phyloP scores from a whole-genome alignment of 176 grass and related monocot genomes.

The Oryza coarctata region DNA sequence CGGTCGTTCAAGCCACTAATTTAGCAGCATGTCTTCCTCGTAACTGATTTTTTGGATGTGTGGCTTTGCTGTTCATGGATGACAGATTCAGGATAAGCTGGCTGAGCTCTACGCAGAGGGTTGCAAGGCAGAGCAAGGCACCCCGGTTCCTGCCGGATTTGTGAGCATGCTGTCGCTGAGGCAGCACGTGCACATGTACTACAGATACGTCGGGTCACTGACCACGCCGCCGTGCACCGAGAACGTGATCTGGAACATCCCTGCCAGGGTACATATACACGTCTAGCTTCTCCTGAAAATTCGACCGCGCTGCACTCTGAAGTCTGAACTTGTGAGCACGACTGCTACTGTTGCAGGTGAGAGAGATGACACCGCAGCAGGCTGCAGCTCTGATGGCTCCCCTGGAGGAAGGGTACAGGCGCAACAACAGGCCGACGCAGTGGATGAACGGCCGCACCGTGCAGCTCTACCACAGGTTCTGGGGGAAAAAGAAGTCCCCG shows the following conservation, averaged over 20 bases:
- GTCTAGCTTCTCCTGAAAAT: not conserved
- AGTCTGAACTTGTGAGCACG: not conserved
- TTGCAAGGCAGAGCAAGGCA: constrained; percentile 33
- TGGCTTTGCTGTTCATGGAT: not conserved
- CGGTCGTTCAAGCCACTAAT: not conserved
- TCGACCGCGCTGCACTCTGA: not conserved
- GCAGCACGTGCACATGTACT: constrained; percentile 50
- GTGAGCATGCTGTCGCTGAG: constrained; percentile 45
- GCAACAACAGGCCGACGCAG: constrained; percentile 68
- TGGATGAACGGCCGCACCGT: constrained; percentile 57
- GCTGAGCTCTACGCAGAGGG: constrained; percentile 49
- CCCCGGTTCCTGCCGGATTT: constrained; percentile 35
- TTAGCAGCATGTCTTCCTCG: not conserved
- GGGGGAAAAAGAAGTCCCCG: constrained; percentile 19
- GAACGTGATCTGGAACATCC: constrained; percentile 81
- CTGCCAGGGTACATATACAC: constrained; percentile 45
- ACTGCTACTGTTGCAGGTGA: constrained; percentile 39
- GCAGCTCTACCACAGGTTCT: constrained; percentile 50
- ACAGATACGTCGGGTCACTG: constrained; percentile 75
- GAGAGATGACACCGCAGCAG: constrained; percentile 63
- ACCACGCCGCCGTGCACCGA: constrained; percentile 92
- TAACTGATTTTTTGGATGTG: not conserved
- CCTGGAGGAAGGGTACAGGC: constrained; percentile 44
- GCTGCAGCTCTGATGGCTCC: constrained; percentile 54
- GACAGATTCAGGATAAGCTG: constrained; percentile 73